Evolutionary conservation across 2,329 filamentous ascomycete genomes (phyloP).

Genomic region (Myriosclerotinia curreyana): DNA sequence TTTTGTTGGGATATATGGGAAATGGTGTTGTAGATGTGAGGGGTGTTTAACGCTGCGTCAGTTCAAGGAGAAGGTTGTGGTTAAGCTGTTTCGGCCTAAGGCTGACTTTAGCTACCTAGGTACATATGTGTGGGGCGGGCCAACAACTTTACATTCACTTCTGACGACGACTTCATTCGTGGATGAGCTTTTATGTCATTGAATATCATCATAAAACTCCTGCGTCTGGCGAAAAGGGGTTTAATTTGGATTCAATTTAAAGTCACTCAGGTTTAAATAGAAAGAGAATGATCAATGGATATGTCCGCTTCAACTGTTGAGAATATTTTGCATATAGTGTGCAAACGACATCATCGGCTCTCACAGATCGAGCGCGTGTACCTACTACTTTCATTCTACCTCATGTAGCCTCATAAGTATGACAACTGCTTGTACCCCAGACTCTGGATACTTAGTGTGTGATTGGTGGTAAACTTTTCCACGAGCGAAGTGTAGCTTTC

Average conservation of each 20-base stretch:
- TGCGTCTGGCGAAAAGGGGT: too few species aligned
- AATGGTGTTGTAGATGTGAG: conserved; percentile 7
- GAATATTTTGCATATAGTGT: background rate
- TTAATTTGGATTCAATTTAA: too few species aligned
- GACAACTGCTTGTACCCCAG: too few species aligned
- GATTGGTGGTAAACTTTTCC: too few species aligned
- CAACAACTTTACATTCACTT: conserved; percentile 10
- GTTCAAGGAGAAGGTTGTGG: conserved; percentile 20
- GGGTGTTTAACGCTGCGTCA: conserved; percentile 15
- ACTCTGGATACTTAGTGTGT: too few species aligned
- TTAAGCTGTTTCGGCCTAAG: conserved; percentile 15
- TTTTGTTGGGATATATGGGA: background rate
- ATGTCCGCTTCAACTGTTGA: background rate
- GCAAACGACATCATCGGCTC: background rate
- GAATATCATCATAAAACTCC: too few species aligned
- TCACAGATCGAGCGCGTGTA: too few species aligned
- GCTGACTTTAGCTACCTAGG: conserved; percentile 7
- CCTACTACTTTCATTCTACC: too few species aligned
- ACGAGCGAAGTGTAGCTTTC: background rate
- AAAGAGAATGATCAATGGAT: too few species aligned
- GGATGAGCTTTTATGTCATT: background rate
- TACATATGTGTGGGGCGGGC: background rate
- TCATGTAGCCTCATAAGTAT: too few species aligned
- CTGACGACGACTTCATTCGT: background rate
- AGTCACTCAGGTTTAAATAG: too few species aligned